These are phyloP conservation scores for Mycena leptocephala DNA, from an alignment of 768 basidiomycete genomes.

Conservation along the genomic window DNA sequence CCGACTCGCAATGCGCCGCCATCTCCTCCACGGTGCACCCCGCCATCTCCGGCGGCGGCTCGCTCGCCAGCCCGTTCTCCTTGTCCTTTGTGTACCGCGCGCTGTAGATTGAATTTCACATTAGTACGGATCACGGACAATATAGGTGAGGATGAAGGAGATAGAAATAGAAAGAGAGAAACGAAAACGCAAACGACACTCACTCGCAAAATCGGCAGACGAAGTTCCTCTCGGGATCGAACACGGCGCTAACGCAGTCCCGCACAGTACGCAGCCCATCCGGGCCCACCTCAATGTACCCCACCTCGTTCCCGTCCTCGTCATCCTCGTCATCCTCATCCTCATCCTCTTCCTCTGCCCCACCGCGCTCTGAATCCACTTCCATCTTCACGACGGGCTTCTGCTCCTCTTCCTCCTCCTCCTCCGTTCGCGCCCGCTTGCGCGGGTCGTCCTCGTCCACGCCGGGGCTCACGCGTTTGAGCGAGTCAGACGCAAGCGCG, in stretches of 20 bases:
- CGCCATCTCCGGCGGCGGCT: conserved; percentile 54
- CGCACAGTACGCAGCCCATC: conserved; percentile 59
- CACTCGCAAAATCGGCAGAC: conserved; percentile 69
- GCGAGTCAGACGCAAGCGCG: background rate
- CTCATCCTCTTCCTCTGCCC: conserved; percentile 21
- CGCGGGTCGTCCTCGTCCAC: conserved; percentile 9
- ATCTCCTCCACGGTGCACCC: conserved; percentile 59
- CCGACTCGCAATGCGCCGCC: conserved; percentile 63
- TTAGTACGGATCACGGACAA: background rate
- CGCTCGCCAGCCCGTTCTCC: conserved; percentile 25
- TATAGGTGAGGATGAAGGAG: background rate
- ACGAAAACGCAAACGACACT: conserved; percentile 40
- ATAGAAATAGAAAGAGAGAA: conserved; percentile 24
- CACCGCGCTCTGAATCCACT: conserved; percentile 14
- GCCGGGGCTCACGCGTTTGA: background rate
- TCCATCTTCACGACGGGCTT: conserved; percentile 24
- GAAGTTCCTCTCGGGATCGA: conserved; percentile 42
- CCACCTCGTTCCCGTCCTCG: conserved; percentile 53
- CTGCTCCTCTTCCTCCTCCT: background rate
- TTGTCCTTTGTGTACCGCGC: conserved; percentile 52
- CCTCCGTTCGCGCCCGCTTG: background rate
- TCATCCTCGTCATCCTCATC: conserved; percentile 41
- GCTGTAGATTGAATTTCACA: conserved; percentile 45
- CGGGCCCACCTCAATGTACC: conserved; percentile 54
- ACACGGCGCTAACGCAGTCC: conserved; percentile 62